Percentiles rank a stretch among this genome's conserved stretches.
phyloP scores from a whole-genome alignment of 768 basidiomycete species.

The Boletus sp. region DNA sequence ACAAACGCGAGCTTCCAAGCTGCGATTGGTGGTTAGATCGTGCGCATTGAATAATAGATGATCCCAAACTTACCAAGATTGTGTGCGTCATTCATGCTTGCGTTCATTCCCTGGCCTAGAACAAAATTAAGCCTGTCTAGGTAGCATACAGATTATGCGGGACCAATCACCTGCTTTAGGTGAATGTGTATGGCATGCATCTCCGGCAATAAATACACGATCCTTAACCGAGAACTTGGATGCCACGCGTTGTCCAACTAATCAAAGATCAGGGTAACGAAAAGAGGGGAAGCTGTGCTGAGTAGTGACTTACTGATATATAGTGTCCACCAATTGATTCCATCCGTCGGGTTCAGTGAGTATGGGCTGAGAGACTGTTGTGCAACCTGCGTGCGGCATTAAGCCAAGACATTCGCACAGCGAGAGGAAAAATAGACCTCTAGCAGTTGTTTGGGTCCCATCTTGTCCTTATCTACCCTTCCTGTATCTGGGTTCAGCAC shows the following conservation, averaged over 20 bases:
- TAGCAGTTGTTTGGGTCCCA: slow-evolving; percentile 40
- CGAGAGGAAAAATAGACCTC: slow-evolving; percentile 22
- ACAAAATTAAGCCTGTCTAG: slow-evolving; percentile 15
- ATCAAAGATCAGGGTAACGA: not conserved
- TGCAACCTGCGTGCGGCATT: slow-evolving; percentile 31
- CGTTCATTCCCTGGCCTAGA: slow-evolving; percentile 52
- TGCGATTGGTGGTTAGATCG: slow-evolving; percentile 6
- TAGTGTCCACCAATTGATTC: slow-evolving; percentile 48
- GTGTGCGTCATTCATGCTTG: slow-evolving; percentile 52
- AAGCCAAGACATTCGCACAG: not conserved
- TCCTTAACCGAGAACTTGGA: slow-evolving; percentile 44
- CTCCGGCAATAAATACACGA: slow-evolving; percentile 56
- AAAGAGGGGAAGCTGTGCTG: not conserved
- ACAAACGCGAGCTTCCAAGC: slow-evolving; percentile 55
- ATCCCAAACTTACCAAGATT: slow-evolving; percentile 40
- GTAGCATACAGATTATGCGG: not conserved
- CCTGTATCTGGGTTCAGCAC: slow-evolving; percentile 37
- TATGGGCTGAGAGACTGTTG: slow-evolving; percentile 41
- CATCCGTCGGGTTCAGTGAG: slow-evolving; percentile 27
- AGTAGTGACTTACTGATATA: slow-evolving; percentile 40
- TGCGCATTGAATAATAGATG: not conserved
- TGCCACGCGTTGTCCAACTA: slow-evolving; percentile 57
- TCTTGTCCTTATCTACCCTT: slow-evolving; percentile 38
- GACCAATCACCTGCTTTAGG: slow-evolving; percentile 37
- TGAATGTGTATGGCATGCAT: slow-evolving; percentile 48